Evolutionary conservation across 2,329 filamentous ascomycete species (phyloP), one percentile per base, ranked within the genome.

Genomic region (Penicillium sp.): DNA sequence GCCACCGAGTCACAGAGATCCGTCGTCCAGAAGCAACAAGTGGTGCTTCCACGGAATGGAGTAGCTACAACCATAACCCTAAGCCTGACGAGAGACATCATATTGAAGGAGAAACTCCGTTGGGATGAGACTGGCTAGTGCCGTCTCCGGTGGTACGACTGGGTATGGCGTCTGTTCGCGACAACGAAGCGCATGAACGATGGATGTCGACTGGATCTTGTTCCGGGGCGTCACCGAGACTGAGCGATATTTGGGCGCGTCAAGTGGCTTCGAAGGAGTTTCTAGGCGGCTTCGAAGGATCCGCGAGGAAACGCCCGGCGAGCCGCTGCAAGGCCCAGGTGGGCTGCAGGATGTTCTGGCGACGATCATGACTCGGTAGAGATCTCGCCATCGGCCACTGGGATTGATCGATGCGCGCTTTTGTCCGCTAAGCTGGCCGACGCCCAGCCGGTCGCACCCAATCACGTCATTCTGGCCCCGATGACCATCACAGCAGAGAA

Each of bases 381-480:
- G 37, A 40, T 40, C 29, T 40, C 30, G 37, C 30, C 17, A 40
- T 29, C 31, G 15, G 25, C 32, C 31, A 30, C 25, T 31, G 8
- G n/a, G 17, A 34, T 40, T 34, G n/a, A 17, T 16, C 17, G 17
- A 16, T 7, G 26, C 16, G 11, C 14, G 18, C 32, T 15, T 7
- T 9, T 13, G 17, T 25, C 15, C 32, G 4, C 19, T 11, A 4
- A 17, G 9, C 16, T 6, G 9, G 17, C n/a, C 17, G 13, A 15
- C 10, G 7, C 15, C 10, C 7, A 16, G 2, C 9, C 16, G 13
- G 11, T n/a, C 14, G 25, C 25, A 27, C 25, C 38, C 4, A 19
- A 41, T 41, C 39, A 34, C 39, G 39, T 33, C 16, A 41, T 41
- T 32, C 19, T 36, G 19, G 27, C 32, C 17, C 28, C 15, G 26